A percentile compares a stretch with the other conserved stretches of the same genome.
Evolutionary conservation across 2,329 filamentous ascomycete species (phyloP).

Genomic region (Alternaria angustiovoidea): DNA sequence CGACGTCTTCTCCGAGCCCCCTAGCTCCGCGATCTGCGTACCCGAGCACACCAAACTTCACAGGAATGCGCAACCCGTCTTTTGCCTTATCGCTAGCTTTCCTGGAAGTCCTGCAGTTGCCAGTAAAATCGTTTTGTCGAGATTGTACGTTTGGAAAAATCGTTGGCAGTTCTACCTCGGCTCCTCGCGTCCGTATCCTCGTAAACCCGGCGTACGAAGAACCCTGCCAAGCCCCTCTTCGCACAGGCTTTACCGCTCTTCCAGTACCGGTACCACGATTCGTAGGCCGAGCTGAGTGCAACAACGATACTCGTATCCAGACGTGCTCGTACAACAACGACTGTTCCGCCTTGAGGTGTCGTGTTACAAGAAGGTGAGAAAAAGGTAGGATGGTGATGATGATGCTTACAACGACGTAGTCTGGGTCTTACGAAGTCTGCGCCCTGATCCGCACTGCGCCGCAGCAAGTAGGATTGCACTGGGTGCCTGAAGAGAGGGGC

Average conservation of each 20-base stretch:
- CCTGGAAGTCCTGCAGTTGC: not conserved
- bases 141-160: not conserved
- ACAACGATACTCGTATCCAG: not conserved
- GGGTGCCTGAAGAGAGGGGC: not conserved
- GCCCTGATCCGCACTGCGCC: conserved; percentile 2
- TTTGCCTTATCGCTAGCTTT: not conserved
- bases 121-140: not conserved
- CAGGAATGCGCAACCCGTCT: not conserved
- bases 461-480: not conserved
- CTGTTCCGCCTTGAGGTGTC: not conserved
- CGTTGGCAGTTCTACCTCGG: not conserved
- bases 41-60: not conserved
- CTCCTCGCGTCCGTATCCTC: conserved; percentile 3
- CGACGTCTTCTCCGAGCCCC: not conserved
- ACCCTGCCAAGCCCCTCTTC: not conserved
- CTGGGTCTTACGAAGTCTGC: not conserved
- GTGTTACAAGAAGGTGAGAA: not conserved
- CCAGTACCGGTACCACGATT: not conserved
- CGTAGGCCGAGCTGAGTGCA: not conserved
- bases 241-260: conserved; percentile 2
- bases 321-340: not conserved
- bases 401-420: conserved; percentile 3
- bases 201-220: not conserved
- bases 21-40: not conserved
- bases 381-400: not conserved